Base-by-base conservation (phyloP, 1,139 yeast genomes). In the Saccharomycopsis hybrid region DNA sequence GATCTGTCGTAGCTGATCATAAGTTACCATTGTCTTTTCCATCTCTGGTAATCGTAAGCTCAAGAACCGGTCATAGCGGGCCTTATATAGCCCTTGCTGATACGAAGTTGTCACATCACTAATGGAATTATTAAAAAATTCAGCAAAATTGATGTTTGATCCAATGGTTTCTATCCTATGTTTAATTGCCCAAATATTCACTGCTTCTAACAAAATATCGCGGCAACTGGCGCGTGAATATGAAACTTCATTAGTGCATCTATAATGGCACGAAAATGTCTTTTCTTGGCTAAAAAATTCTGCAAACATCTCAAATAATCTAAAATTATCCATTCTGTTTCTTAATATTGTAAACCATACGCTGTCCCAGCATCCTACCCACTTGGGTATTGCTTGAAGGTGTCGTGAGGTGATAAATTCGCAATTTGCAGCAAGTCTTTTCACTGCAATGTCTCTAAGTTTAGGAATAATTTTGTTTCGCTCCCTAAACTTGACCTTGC, bases 101-200 rank as follows among this genome's bases (percentile, higher is more conserved):
- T 18, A 18, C 18, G 18, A 18, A 18, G 18, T 18, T 18, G 18
- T 18, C 18, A 18, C 18, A 18, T 18, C 18, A 18, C 18, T 18
- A 18, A 18, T 18, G 18, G 18, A 18, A 18, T 18, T 18, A 18
- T 18, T 18, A 18, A 18, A 18, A 18, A 18, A 18, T 18, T 18
- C 18, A 18, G 18, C 18, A 18, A 18, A 18, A 18, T 18, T 18
- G 18, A 43, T 24, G 30, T 48, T 48, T 30, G 27, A 11, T 9
- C 37, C 47, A 24, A 48, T 43, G 8, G 46, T 48, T 36, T 48
- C 50, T 4, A 48, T 24, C 13, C 50, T n/a, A 38, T 48, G 50
- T 29, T 47, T 48, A 24, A 48, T 39, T 18, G 28, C 40, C 7
- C 18, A 9, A 27, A 46, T 40, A 24, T 8, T 9, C 29, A 27